phyloP scores from a whole-genome alignment of 345 rosid genomes.

The Populus ilicifolia region DNA sequence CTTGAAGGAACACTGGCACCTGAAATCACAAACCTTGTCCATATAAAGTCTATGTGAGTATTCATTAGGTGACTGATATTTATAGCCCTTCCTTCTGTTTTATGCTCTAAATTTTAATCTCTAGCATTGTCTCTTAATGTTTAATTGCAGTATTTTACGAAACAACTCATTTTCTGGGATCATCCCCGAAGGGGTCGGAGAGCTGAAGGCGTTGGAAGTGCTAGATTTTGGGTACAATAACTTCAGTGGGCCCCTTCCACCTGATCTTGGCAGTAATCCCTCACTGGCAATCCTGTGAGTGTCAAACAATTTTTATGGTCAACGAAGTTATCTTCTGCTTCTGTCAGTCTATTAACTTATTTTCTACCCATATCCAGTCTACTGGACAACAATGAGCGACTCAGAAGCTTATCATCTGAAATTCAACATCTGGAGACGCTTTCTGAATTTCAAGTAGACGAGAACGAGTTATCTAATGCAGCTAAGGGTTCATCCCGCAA shows the following conservation, averaged over 20 bases:
- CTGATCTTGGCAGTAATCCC: slow-evolving; percentile 34
- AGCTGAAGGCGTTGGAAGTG: slow-evolving; percentile 60
- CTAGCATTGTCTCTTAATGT: slow-evolving; percentile 12
- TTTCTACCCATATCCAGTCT: slow-evolving; percentile 30
- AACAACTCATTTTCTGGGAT: slow-evolving; percentile 77
- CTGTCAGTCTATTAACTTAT: neutral
- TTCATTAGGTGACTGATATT: neutral
- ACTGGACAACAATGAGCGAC: slow-evolving; percentile 47
- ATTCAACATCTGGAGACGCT: slow-evolving; percentile 30
- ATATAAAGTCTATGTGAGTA: slow-evolving; percentile 72
- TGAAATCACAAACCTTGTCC: slow-evolving; percentile 53
- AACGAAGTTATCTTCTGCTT: neutral
- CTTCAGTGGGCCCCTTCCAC: slow-evolving; percentile 56
- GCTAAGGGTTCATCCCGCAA: slow-evolving; percentile 17
- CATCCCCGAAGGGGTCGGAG: slow-evolving; percentile 64
- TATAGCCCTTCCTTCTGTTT: neutral
- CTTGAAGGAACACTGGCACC: slow-evolving; percentile 72
- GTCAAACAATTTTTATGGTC: neutral
- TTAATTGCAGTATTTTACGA: slow-evolving; percentile 55
- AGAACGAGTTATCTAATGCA: slow-evolving; percentile 29
- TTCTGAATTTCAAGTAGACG: slow-evolving; percentile 45
- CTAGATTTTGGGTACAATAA: slow-evolving; percentile 82
- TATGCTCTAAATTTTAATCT: neutral
- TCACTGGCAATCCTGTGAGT: slow-evolving; percentile 50
- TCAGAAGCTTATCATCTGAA: slow-evolving; percentile 38